A percentile compares a stretch with the other conserved stretches of the same genome.
Conservation (phyloP, 352 stramenopile genomes). For the Globisporangium perplexum region DNA sequence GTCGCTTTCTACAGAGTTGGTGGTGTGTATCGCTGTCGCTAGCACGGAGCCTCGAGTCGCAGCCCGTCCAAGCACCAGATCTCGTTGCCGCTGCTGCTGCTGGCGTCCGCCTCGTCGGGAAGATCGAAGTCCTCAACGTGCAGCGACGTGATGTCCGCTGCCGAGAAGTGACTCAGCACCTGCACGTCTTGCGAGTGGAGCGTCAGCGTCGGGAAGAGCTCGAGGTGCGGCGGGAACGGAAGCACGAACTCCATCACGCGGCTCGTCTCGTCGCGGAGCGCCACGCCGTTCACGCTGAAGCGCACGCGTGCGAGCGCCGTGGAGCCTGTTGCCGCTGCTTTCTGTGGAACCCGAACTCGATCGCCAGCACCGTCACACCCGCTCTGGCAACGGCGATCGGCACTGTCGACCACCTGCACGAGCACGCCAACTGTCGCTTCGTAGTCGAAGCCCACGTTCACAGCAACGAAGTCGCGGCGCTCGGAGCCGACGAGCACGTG, state of each 20-base stretch:
- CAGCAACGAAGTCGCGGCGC: constrained; percentile 44
- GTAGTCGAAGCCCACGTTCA: constrained; percentile 47
- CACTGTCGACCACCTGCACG: constrained; percentile 43
- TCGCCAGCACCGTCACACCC: no score
- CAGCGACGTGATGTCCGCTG: constrained; percentile 49
- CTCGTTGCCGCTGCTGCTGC: constrained; percentile 18
- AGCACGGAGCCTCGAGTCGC: constrained; percentile 19
- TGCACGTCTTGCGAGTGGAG: constrained; percentile 79
- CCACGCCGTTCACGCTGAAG: constrained; percentile 66
- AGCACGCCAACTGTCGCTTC: constrained; percentile 75
- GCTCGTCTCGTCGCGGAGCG: constrained; percentile 49
- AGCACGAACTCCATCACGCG: constrained; percentile 55
- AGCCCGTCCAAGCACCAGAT: constrained; percentile 78
- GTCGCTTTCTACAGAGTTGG: no score
- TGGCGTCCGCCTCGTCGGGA: background rate
- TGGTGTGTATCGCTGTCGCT: background rate
- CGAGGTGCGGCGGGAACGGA: constrained; percentile 46
- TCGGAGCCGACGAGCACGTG: constrained; percentile 68
- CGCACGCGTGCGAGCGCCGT: constrained; percentile 39
- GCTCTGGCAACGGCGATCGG: no score
- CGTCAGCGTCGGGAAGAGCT: constrained; percentile 81
- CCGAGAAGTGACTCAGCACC: constrained; percentile 75
- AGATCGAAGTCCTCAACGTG: constrained; percentile 53
- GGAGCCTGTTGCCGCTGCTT: background rate
- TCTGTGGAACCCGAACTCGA: no score